Evolutionary conservation across 2,329 filamentous ascomycete genomes (phyloP), one percentile per base, ranked within the genome.

Genomic region (Fusarium proliferatum): DNA sequence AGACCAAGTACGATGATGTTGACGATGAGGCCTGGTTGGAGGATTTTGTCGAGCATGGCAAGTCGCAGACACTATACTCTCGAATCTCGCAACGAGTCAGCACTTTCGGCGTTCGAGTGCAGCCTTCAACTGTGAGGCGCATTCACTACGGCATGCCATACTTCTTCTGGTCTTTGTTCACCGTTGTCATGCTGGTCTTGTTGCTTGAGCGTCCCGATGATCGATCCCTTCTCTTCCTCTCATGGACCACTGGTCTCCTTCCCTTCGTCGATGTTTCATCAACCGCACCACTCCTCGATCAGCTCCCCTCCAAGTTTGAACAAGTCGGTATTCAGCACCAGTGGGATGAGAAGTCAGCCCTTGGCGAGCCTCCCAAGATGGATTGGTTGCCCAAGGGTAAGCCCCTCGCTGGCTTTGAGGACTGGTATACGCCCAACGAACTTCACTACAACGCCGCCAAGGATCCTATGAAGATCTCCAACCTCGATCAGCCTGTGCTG

Each of bases 401-500:
- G n/a, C 49, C 78, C 5, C 55, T 77, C 11, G 73, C 65, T 4
- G 79, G 79, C 1, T 80, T 80, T 9, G 73, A 77, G 53, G 79
- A 80, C 38, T 80, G 79, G 79, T 78, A 80, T n/a, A 51, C 30
- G 5, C 16, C 71, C 5, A 55, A 74, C 8, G 52, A 56, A 52
- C 66, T 76, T 10, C 81, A 82, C 61, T 86, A 86, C 61, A 79
- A 75, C 46, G 79, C 84, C 9, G 70, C 72, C 2, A 67, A 77
- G 7, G 84, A 86, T 45, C 84, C 84, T 2, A 65, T 85, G 46
- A 83, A 81, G 59, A 79, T 85, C 30, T 80, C 82, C 1, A 85
- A 86, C 51, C 76, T 83, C 3, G 62, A 82, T 8, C 72, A 82
- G 16, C 76, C 77, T 0, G 51, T 85, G 3, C 52, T 82, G 1